phyloP scores from a whole-genome alignment of 257 asterid genomes.

The Haberlea rhodopensis region DNA sequence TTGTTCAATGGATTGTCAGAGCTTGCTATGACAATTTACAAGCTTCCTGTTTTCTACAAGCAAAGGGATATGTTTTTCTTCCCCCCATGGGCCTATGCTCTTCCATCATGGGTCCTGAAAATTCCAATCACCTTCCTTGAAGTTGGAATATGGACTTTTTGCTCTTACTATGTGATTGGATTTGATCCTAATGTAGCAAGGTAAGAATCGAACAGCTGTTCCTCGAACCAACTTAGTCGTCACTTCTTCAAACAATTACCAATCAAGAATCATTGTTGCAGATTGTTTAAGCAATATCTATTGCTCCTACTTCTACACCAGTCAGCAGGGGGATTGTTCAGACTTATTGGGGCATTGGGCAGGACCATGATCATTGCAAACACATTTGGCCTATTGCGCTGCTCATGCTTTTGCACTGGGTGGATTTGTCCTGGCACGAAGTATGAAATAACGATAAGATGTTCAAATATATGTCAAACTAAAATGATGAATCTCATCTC shows the following conservation, averaged over 20 bases:
- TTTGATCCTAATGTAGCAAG: conserved; percentile 62
- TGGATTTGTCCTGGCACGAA: conserved; percentile 65
- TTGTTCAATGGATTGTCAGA: conserved; percentile 71
- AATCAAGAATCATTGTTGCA: conserved; percentile 27
- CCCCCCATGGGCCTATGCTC: conserved; percentile 72
- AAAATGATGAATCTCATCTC: neutral
- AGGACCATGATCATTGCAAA: conserved; percentile 67
- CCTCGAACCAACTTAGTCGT: neutral
- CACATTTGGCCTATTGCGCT: conserved; percentile 60
- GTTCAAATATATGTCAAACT: neutral
- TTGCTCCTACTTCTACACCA: conserved; percentile 46
- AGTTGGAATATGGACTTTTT: conserved; percentile 45
- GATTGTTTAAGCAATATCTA: conserved; percentile 60
- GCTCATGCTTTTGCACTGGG: conserved; percentile 53
- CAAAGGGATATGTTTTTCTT: conserved; percentile 64
- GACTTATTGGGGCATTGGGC: conserved; percentile 51
- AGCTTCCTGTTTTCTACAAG: conserved; percentile 81
- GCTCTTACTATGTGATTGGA: conserved; percentile 63
- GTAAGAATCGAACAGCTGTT: conserved; percentile 23
- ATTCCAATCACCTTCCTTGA: conserved; percentile 53
- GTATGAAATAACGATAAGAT: conserved; percentile 30
- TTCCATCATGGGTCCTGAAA: conserved; percentile 66
- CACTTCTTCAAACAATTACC: conserved; percentile 2
- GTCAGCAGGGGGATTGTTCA: conserved; percentile 50
- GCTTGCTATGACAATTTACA: conserved; percentile 55